Base-by-base conservation (phyloP, 192 early-diverging fungal species). In the Dissophora globulifera region DNA sequence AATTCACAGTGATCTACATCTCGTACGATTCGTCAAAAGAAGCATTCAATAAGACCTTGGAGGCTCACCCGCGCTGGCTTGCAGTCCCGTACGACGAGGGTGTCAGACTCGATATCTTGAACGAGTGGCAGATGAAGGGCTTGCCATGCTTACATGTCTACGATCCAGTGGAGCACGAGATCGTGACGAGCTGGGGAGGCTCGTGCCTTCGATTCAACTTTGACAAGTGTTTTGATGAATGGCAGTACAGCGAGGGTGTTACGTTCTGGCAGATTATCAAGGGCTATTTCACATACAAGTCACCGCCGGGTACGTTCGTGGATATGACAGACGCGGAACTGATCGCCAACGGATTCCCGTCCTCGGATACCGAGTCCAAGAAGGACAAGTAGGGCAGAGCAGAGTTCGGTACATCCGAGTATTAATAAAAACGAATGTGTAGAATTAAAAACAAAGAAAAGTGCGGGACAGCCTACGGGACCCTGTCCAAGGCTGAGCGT, bases 121-220 rank as follows among this genome's bases (percentile, higher is more conserved):
- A 63, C 40, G 69, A 72, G n/a, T 72, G 69, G 69, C 69, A 72
- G 49, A 62, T 53, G 4, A 62, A 62, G 15, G 61, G 69, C 16
- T 60, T 72, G 2, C 69, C 69, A 10, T 63, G 69, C n/a, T 25
- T 72, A 41, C 60, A 63, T 22, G 52, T 72, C 54, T 72, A 72
- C 22, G 61, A 64, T 23, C 69, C 69, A 50, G 54, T 72, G 2
- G 61, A 58, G 22, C 69, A 72, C 16, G 54, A 51, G 17, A 63
- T 72, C 49, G 22, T 72, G 54, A 72, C 61, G 23, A 72, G 61
- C 55, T 72, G 69, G 69, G 69, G 69, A 43, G 69, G 69, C 0
- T 72, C 69, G 2, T 72, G 69, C 22, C 42, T 72, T 13, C 60
- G 69, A 51, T 74, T 74, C 61, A 74, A 74, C 30, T 42, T 29